Evolutionary conservation across 257 asterid species (phyloP), one percentile per base, ranked within the genome.

Genomic region (Salvia splendens): DNA sequence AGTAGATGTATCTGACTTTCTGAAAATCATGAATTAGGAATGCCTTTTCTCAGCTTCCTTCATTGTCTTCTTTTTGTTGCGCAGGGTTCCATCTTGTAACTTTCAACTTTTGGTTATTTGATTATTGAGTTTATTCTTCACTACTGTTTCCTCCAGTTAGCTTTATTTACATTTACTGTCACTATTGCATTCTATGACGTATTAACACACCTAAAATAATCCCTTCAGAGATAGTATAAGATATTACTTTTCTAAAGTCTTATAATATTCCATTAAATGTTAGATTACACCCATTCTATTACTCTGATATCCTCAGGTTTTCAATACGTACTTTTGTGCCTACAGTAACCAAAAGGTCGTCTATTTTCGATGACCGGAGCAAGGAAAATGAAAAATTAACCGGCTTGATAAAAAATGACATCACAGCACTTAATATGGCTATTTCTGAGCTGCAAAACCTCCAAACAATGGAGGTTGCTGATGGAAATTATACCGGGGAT

Each of bases 301-400:
- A 42, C 33, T 36, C 35, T 67, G 47, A 35, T 67, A 68, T 57
- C 67, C 28, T 53, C 66, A 75, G 49, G 41, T 61, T 75, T 53
- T 59, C 64, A 28, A 54, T 62, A 32, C 52, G 5, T 32, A 17
- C 52, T 64, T 57, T 75, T 54, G 5, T 67, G 38, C 57, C 16
- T 68, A 12, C 84, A 89, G 96, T 86, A 80, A 87, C 95, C 43
- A 91, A 88, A 69, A 81, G 82, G 68, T 86, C 95, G 6, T 88
- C 95, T 0, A 89, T 91, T 58, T 91, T 91, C 68, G 95, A 91
- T 56, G 97, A 91, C 69, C 92, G 92, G 74, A 83, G 92, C 81
- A 67, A 78, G 79, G 97, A 91, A 82, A 91, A 86, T 67, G 96
- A 88, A 73, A 90, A 88, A 64, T 79, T 88, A 64, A 86, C 95